phyloP scores from a whole-genome alignment of 2,329 filamentous ascomycete genomes.

The Cercospora brassicicola region DNA sequence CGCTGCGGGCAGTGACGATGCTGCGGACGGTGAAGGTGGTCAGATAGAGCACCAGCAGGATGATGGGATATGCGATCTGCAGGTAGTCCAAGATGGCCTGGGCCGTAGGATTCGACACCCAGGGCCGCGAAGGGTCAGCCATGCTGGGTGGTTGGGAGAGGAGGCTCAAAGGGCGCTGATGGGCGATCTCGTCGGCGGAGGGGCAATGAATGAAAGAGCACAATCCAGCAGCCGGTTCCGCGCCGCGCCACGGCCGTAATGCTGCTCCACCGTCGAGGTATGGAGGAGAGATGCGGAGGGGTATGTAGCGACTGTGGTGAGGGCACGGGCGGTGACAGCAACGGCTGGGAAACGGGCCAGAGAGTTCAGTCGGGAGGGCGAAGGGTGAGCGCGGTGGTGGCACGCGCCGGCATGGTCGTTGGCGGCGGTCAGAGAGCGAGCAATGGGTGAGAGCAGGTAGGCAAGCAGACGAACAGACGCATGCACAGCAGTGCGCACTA shows the following conservation, averaged over 20 bases:
- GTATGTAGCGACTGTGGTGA: background rate
- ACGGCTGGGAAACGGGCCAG: background rate
- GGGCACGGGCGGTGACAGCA: background rate
- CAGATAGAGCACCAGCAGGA: conserved; percentile 65
- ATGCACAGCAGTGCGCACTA: background rate
- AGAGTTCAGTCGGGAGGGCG: conserved; percentile 1
- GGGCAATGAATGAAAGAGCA: background rate
- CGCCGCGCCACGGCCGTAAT: background rate
- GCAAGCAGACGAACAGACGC: background rate
- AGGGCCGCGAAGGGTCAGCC: conserved; percentile 28
- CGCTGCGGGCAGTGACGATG: conserved; percentile 54
- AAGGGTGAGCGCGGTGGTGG: background rate
- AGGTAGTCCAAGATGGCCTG: conserved; percentile 49
- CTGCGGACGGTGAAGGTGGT: conserved; percentile 62
- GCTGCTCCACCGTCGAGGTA: background rate
- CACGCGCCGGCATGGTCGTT: conserved; percentile 5
- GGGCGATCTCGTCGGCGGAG: background rate
- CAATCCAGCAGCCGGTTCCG: background rate
- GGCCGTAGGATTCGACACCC: conserved; percentile 44
- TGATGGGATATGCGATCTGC: conserved; percentile 62
- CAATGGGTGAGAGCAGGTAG: background rate
- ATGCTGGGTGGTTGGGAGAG: conserved; percentile 14
- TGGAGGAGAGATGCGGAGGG: background rate
- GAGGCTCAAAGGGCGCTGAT: background rate
- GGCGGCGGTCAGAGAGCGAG: background rate